Evolutionary conservation across 176 grass and related monocot genomes (phyloP).

Genomic region (Microstegium vimineum): DNA sequence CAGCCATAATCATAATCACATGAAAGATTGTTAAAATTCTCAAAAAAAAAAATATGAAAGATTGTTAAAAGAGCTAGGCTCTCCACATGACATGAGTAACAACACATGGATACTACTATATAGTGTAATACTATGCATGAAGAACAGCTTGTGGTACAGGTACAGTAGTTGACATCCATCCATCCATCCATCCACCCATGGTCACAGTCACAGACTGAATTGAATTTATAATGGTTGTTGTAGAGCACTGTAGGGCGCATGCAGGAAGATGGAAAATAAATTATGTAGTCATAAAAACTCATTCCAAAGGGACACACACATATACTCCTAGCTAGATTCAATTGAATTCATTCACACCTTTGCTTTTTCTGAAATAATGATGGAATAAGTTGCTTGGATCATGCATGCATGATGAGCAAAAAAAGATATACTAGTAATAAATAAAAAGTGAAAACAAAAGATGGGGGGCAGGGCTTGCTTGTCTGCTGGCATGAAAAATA

Average conservation of each 20-base stretch:
- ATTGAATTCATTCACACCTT: too few relatives aligned
- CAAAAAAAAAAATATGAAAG: too few relatives aligned
- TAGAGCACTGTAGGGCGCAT: not conserved
- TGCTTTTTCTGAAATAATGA: not conserved
- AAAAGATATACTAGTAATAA: not conserved
- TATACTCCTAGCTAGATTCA: too few relatives aligned
- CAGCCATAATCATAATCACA: not conserved
- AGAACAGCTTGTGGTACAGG: not conserved
- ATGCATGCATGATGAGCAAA: not conserved
- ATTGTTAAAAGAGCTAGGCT: not conserved
- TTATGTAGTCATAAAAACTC: too few relatives aligned
- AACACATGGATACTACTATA: too few relatives aligned
- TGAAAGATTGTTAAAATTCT: too few relatives aligned
- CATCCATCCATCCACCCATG: not conserved
- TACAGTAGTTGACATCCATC: constrained; percentile 9
- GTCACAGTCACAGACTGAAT: too few relatives aligned
- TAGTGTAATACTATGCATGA: too few relatives aligned
- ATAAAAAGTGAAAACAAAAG: not conserved
- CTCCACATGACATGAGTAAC: not conserved
- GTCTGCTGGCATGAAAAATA: too few relatives aligned
- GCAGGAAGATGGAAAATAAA: too few relatives aligned
- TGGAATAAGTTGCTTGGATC: not conserved
- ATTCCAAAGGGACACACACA: too few relatives aligned
- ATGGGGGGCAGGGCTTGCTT: too few relatives aligned
- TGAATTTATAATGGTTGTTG: not conserved